These are phyloP conservation scores for Candida chauliodis DNA, from an alignment of 805 yeast species.

Conservation along the genomic window DNA sequence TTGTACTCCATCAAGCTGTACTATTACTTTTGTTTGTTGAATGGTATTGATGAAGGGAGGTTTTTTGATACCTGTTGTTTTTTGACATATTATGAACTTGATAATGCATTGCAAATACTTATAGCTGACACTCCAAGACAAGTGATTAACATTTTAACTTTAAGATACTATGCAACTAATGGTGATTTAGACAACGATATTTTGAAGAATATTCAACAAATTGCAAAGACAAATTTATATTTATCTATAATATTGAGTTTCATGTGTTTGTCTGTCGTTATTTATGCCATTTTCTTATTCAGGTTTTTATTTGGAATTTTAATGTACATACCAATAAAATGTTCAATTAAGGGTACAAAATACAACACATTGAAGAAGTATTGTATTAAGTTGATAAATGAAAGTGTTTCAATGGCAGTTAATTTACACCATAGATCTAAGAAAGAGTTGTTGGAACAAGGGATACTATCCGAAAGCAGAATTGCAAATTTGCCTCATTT, in stretches of 20 bases:
- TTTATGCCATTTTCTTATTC: conserved; percentile 69
- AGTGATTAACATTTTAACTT: conserved; percentile 73
- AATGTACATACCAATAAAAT: conserved; percentile 48
- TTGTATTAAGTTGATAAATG: conserved; percentile 58
- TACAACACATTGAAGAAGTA: conserved; percentile 52
- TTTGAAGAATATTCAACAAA: conserved; percentile 44
- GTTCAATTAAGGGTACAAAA: conserved; percentile 26
- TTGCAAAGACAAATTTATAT: conserved; percentile 58
- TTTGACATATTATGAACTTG: conserved; percentile 60
- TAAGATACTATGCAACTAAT: conserved; percentile 48
- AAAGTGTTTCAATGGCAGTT: conserved; percentile 52
- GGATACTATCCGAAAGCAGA: conserved; percentile 21
- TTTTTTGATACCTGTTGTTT: conserved; percentile 67
- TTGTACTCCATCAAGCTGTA: conserved; percentile 55
- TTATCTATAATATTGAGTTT: conserved; percentile 72
- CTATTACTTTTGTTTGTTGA: conserved; percentile 68
- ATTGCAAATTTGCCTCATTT: conserved; percentile 23
- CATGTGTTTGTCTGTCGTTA: conserved; percentile 69
- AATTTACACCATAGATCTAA: conserved; percentile 36
- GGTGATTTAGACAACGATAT: conserved; percentile 43
- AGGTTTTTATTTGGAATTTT: conserved; percentile 53
- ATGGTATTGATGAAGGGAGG: conserved; percentile 59
- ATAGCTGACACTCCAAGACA: conserved; percentile 88
- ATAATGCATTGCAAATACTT: conserved; percentile 57
- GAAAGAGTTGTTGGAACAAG: conserved; percentile 24